Evolutionary conservation across 257 asterid species (phyloP).

Genomic region (Solanum infundibuliforme): DNA sequence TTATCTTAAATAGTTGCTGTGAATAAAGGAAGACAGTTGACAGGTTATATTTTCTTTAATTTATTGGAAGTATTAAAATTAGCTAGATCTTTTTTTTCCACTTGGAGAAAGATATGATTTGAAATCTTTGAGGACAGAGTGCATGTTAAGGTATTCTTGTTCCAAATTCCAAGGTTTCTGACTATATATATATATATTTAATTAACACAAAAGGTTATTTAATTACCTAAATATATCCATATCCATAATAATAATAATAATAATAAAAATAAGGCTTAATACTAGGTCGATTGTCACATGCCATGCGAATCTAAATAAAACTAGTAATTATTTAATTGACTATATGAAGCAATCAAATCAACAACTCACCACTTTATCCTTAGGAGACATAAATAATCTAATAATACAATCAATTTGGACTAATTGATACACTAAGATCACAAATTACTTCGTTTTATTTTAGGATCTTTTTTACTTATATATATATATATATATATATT

Average conservation of each 20-base stretch:
- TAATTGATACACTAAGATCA: neutral
- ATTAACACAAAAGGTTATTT: neutral
- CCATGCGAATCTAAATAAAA: neutral
- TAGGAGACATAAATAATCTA: neutral
- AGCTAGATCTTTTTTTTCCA: neutral
- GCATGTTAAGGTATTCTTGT: neutral
- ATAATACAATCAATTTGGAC: neutral
- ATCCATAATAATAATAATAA: neutral
- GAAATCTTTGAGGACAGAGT: neutral
- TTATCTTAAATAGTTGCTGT: neutral
- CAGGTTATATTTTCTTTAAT: neutral
- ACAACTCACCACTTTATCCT: neutral
- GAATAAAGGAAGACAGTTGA: neutral
- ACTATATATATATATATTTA: neutral
- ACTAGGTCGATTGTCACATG: neutral
- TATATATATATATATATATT: neutral
- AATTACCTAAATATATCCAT: neutral
- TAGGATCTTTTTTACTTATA: neutral
- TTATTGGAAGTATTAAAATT: neutral
- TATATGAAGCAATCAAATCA: neutral
- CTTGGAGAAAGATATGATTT: neutral
- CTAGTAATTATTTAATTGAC: neutral
- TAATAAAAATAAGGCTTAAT: neutral
- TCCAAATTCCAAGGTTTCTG: conserved; percentile 1
- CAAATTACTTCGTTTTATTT: neutral